Conservation (phyloP, 345 rosid genomes). For the Lenwebbia sp. region DNA sequence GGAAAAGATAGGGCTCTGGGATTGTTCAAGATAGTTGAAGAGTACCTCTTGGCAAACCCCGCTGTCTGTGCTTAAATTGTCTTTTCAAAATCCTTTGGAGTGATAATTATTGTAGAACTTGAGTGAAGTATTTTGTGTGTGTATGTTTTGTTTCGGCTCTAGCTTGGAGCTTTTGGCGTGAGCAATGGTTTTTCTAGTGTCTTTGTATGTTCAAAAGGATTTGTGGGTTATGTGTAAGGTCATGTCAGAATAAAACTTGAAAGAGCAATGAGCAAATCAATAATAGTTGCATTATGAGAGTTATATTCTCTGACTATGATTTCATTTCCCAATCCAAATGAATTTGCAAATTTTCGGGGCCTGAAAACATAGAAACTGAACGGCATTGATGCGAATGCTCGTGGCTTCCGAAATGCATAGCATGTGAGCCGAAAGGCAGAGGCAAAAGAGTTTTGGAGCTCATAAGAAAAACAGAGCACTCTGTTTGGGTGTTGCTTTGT, state of each 20-base stretch:
- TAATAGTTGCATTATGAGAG: background rate
- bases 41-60: slow-evolving; percentile 15
- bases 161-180: too few species aligned
- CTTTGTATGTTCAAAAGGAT: too few species aligned
- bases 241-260: too few species aligned
- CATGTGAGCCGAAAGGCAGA: background rate
- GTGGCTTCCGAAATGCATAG: background rate
- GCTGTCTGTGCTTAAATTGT: background rate
- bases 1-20: slow-evolving; percentile 10
- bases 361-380: background rate
- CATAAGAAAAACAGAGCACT: background rate
- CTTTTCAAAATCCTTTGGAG: background rate
- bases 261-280: background rate
- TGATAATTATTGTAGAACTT: background rate
- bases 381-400: background rate
- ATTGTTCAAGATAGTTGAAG: slow-evolving; percentile 11
- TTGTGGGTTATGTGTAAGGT: too few species aligned
- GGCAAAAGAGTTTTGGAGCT: background rate
- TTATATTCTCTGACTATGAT: background rate
- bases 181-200: too few species aligned
- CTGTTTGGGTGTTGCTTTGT: background rate
- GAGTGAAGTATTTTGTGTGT: background rate
- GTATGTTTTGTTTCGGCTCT: too few species aligned
- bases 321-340: background rate
- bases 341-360: background rate